Percentiles rank a stretch among this genome's conserved stretches.
phyloP scores from a whole-genome alignment of 2,329 filamentous ascomycete species.

The Exophiala viscosa region DNA sequence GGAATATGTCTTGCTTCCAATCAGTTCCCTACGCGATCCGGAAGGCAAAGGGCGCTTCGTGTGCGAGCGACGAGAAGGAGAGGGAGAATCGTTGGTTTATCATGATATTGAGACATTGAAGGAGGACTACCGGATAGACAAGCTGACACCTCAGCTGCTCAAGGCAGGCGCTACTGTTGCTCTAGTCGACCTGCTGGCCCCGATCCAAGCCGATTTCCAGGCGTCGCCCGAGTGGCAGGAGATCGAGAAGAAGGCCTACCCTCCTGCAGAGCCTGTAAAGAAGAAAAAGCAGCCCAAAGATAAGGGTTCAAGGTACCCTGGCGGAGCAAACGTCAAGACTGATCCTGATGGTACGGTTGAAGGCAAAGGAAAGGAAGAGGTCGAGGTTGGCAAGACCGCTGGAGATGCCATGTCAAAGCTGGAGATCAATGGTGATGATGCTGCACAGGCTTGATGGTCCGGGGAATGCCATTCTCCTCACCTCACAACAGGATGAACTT shows the following conservation, averaged over 20 bases:
- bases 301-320: slow-evolving; percentile 64
- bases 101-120: slow-evolving; percentile 69
- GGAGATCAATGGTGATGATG: slow-evolving; percentile 20
- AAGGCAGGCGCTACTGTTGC: slow-evolving; percentile 78
- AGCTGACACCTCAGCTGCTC: slow-evolving; percentile 79
- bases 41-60: slow-evolving; percentile 58
- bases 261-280: slow-evolving; percentile 58
- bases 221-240: slow-evolving; percentile 75
- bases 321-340: slow-evolving; percentile 30
- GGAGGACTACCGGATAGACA: slow-evolving; percentile 74
- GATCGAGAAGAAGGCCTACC: slow-evolving; percentile 75
- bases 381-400: slow-evolving; percentile 25
- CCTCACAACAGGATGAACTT: not conserved
- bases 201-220: slow-evolving; percentile 72
- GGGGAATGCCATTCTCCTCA: not conserved
- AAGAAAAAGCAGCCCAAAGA: slow-evolving; percentile 72
- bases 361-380: slow-evolving; percentile 23
- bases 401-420: slow-evolving; percentile 26
- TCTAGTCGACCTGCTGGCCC: slow-evolving; percentile 62
- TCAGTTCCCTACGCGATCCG: slow-evolving; percentile 56
- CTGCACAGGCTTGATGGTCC: not conserved
- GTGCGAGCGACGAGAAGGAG: slow-evolving; percentile 58
- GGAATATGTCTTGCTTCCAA: slow-evolving; percentile 80
- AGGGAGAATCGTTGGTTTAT: slow-evolving; percentile 75
- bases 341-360: slow-evolving; percentile 25